Evolutionary conservation across 208 protist genomes (phyloP).

Genomic region (Leishmania tropica): DNA sequence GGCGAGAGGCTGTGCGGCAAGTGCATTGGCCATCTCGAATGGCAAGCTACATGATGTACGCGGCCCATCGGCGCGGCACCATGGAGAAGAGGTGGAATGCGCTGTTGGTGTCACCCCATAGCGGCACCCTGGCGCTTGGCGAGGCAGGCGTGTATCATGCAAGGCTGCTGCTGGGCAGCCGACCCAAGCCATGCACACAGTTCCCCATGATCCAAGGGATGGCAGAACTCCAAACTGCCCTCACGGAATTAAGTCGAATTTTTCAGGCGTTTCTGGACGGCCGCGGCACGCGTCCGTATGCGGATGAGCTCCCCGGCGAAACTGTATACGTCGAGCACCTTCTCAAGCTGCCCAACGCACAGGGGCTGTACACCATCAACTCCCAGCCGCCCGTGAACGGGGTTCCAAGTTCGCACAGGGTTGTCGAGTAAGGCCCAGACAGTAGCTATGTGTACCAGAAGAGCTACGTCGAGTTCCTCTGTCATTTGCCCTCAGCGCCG

Average conservation of each 20-base stretch:
- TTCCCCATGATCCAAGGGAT: constrained; percentile 37
- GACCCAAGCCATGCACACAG: constrained; percentile 45
- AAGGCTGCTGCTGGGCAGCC: constrained; percentile 37
- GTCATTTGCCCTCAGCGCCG: constrained; percentile 31
- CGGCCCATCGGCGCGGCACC: constrained; percentile 89
- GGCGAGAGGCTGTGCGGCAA: constrained; percentile 77
- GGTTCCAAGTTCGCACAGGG: constrained; percentile 63
- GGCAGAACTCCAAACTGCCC: constrained; percentile 27
- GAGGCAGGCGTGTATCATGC: constrained; percentile 75
- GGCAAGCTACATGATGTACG: constrained; percentile 87
- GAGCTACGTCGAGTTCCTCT: constrained; percentile 73
- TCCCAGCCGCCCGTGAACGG: constrained; percentile 92
- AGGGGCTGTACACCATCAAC: constrained; percentile 94
- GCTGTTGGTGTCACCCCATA: constrained; percentile 64
- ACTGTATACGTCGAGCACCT: constrained; percentile 70
- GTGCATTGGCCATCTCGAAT: constrained; percentile 94
- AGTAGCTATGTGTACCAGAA: constrained; percentile 73
- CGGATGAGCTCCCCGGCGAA: constrained; percentile 65
- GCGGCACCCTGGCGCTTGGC: constrained; percentile 63
- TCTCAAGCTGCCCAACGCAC: constrained; percentile 71
- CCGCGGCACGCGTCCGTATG: constrained; percentile 71
- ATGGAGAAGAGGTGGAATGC: constrained; percentile 84
- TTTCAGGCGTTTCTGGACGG: constrained; percentile 51
- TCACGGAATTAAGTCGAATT: constrained; percentile 46
- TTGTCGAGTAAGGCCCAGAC: constrained; percentile 67